phyloP scores from a whole-genome alignment of 2,329 filamentous ascomycete genomes.

The Diaporthe aspalathi region DNA sequence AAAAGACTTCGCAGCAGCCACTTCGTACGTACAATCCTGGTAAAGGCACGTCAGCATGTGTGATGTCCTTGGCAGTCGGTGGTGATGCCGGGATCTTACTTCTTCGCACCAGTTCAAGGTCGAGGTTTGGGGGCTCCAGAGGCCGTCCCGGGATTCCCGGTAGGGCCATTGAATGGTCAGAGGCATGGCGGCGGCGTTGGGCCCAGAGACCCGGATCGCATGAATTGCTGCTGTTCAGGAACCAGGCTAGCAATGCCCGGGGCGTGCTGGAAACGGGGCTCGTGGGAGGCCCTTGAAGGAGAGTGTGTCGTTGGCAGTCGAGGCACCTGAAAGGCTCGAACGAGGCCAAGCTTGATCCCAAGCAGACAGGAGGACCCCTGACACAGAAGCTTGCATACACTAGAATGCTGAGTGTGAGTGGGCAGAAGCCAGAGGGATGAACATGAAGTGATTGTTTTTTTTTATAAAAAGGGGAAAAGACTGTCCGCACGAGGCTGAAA shows the following conservation, averaged over 20 bases:
- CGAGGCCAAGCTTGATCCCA: slow-evolving; percentile 22
- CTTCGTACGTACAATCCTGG: slow-evolving; percentile 21
- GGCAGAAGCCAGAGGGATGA: background rate
- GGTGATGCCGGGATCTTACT: slow-evolving; percentile 41
- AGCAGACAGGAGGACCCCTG: slow-evolving; percentile 22
- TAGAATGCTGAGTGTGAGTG: background rate
- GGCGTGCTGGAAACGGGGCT: slow-evolving; percentile 6
- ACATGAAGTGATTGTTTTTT: background rate
- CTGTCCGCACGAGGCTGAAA: slow-evolving; percentile 14
- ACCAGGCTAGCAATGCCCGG: slow-evolving; percentile 3
- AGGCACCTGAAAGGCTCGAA: slow-evolving; percentile 21
- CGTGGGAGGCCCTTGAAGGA: background rate
- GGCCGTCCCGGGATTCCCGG: slow-evolving; percentile 50
- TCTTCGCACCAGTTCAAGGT: slow-evolving; percentile 56
- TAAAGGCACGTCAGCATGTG: slow-evolving; percentile 17
- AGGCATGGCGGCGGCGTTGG: slow-evolving; percentile 32
- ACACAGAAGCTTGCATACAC: slow-evolving; percentile 5
- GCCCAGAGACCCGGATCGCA: slow-evolving; percentile 4
- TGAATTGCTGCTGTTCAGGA: slow-evolving; percentile 3
- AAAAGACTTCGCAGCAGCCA: background rate
- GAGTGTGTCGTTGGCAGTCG: slow-evolving; percentile 2
- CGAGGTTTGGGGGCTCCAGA: slow-evolving; percentile 53
- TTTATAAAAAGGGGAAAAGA: slow-evolving; percentile 12
- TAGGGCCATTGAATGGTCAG: slow-evolving; percentile 48
- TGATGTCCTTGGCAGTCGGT: background rate